These are phyloP conservation scores for Lactarius hatsudake DNA, from an alignment of 768 basidiomycete species.

Conservation along the genomic window DNA sequence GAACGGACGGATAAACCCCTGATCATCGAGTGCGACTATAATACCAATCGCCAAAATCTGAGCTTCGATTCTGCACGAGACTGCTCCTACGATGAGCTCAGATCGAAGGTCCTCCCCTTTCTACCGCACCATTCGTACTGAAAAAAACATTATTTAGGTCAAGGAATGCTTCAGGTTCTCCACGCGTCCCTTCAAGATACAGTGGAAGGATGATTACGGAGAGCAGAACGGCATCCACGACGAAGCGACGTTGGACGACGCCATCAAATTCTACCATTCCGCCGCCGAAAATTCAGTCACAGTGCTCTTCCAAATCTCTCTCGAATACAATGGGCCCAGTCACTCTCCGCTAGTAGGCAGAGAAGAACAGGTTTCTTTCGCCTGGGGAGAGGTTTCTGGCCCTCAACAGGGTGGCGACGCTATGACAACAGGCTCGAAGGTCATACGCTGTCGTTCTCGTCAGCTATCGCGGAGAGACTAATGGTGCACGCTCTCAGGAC, in stretches of 20 bases:
- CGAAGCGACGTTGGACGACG: conserved; percentile 81
- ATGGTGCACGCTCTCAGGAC: not conserved
- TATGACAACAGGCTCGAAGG: conserved; percentile 70
- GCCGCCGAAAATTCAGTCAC: conserved; percentile 67
- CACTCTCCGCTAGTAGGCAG: conserved; percentile 76
- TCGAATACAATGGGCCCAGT: conserved; percentile 90
- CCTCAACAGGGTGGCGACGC: conserved; percentile 65
- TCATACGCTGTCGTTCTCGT: conserved; percentile 37
- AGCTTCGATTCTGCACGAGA: conserved; percentile 75
- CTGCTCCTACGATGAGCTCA: conserved; percentile 73
- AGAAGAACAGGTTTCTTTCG: conserved; percentile 65
- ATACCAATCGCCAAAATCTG: conserved; percentile 69
- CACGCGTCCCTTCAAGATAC: conserved; percentile 64
- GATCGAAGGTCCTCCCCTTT: conserved; percentile 52
- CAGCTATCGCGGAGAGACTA: conserved; percentile 9
- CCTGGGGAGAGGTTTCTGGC: conserved; percentile 41
- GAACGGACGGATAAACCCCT: conserved; percentile 65
- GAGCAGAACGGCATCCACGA: conserved; percentile 66
- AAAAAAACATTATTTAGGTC: conserved; percentile 47
- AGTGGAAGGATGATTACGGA: conserved; percentile 87
- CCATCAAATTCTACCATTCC: conserved; percentile 82
- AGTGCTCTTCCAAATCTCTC: conserved; percentile 66
- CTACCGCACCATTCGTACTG: conserved; percentile 16
- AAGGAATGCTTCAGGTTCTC: conserved; percentile 81
- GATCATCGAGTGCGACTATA: conserved; percentile 80